A percentile compares a stretch with the other conserved stretches of the same genome.
Evolutionary conservation across 768 basidiomycete species (phyloP).

Genomic region (Panaeolus papilionaceus): DNA sequence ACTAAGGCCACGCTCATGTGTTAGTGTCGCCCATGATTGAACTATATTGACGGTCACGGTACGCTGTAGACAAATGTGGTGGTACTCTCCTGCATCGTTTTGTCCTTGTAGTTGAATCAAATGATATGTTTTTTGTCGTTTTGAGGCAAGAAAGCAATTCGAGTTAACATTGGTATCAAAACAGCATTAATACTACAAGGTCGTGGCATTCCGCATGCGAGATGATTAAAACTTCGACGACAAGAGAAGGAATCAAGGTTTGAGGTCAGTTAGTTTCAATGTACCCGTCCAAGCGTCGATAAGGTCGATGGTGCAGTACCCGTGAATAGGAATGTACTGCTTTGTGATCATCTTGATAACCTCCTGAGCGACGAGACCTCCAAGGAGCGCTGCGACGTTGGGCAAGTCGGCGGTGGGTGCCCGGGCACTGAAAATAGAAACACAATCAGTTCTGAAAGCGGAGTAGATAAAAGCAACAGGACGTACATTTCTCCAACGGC

Average conservation of each 20-base stretch:
- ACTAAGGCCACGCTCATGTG: no score
- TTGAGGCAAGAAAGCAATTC: neutral
- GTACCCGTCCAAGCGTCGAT: slow-evolving; percentile 46
- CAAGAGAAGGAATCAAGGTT: neutral
- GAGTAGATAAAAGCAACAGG: neutral
- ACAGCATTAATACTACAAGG: neutral
- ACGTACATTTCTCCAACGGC: slow-evolving; percentile 82
- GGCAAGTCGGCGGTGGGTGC: slow-evolving; percentile 87
- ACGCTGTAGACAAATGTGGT: no score
- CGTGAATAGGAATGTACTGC: slow-evolving; percentile 92
- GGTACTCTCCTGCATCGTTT: no score
- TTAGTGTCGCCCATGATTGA: no score
- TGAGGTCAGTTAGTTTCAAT: neutral
- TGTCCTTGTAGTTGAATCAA: no score
- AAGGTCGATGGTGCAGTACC: slow-evolving; percentile 85
- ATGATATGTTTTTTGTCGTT: no score
- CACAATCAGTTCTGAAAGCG: slow-evolving; percentile 24
- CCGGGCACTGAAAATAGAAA: slow-evolving; percentile 59
- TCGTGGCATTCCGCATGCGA: neutral
- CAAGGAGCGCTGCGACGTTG: slow-evolving; percentile 92
- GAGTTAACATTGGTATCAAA: neutral
- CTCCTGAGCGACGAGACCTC: slow-evolving; percentile 95
- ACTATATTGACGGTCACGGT: no score
- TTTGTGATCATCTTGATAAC: slow-evolving; percentile 96
- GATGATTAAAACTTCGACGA: neutral